Conservation (phyloP, 768 basidiomycete species). For the Boletus sp. region DNA sequence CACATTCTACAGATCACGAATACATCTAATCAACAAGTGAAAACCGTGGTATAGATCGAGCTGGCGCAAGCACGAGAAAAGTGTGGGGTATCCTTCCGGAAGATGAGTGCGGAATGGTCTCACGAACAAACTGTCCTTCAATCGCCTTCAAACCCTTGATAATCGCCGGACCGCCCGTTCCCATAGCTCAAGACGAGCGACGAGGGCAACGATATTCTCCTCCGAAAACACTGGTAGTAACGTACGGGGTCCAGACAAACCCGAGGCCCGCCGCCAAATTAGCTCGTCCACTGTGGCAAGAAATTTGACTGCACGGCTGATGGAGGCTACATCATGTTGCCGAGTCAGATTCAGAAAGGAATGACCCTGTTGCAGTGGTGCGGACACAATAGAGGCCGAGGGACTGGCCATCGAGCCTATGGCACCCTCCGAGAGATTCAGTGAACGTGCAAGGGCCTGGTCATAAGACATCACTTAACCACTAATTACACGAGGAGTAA, state of each 20-base stretch:
- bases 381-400: not conserved
- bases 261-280: slow-evolving; percentile 24
- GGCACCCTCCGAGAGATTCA: slow-evolving; percentile 11
- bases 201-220: slow-evolving; percentile 23
- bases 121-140: not conserved
- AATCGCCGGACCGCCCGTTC: slow-evolving; percentile 25
- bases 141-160: slow-evolving; percentile 10
- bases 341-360: not conserved
- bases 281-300: slow-evolving; percentile 26
- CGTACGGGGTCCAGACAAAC: slow-evolving; percentile 5
- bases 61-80: not conserved
- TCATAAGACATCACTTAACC: not conserved
- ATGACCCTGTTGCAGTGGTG: not conserved
- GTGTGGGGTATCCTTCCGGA: not conserved
- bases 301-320: slow-evolving; percentile 25
- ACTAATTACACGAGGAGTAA: not conserved
- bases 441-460: slow-evolving; percentile 10
- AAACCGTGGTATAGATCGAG: not conserved
- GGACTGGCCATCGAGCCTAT: not conserved
- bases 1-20: not conserved
- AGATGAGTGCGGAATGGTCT: not conserved
- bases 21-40: not conserved
- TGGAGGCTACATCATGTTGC: slow-evolving; percentile 19
- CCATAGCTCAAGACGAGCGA: slow-evolving; percentile 28
- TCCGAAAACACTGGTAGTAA: slow-evolving; percentile 21